phyloP scores from a whole-genome alignment of 176 grass and related monocot species.

The Cenchrus americanus region DNA sequence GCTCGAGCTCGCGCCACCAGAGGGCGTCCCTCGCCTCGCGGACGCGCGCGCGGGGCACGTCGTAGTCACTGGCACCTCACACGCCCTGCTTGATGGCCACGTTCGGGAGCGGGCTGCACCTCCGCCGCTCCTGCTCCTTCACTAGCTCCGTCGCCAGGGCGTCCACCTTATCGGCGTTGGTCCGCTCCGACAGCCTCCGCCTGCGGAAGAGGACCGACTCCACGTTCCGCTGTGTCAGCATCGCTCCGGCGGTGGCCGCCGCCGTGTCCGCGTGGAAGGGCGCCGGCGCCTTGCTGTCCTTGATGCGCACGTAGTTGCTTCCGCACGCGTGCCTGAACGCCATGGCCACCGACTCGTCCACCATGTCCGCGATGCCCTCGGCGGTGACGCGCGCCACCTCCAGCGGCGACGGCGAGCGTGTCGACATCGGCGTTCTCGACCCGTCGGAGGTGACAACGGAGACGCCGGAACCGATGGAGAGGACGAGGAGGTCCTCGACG shows the following conservation, averaged over 20 bases:
- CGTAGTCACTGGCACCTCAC: no score
- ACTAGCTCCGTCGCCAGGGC: no score
- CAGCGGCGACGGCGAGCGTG: slow-evolving; percentile 36
- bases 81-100: no score
- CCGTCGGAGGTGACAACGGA: not conserved
- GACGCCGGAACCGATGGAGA: slow-evolving; percentile 64
- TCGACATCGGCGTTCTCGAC: slow-evolving; percentile 35
- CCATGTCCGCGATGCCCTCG: slow-evolving; percentile 48
- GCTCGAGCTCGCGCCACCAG: no score
- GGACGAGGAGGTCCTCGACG: slow-evolving; percentile 64
- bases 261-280: not conserved
- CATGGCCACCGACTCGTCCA: slow-evolving; percentile 72
- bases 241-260: slow-evolving; percentile 25
- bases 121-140: no score
- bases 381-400: slow-evolving; percentile 46
- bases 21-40: no score
- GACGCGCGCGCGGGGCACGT: no score
- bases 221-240: slow-evolving; percentile 64
- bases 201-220: slow-evolving; percentile 66
- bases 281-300: slow-evolving; percentile 14
- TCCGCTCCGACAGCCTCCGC: slow-evolving; percentile 51
- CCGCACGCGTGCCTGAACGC: slow-evolving; percentile 53
- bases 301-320: slow-evolving; percentile 60
- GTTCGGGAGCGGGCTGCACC: no score
- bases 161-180: slow-evolving; percentile 67